A percentile compares a stretch with the other conserved stretches of the same genome.
Evolutionary conservation across 306 rosid species (phyloP).

Genomic region (Glycine latifolia): DNA sequence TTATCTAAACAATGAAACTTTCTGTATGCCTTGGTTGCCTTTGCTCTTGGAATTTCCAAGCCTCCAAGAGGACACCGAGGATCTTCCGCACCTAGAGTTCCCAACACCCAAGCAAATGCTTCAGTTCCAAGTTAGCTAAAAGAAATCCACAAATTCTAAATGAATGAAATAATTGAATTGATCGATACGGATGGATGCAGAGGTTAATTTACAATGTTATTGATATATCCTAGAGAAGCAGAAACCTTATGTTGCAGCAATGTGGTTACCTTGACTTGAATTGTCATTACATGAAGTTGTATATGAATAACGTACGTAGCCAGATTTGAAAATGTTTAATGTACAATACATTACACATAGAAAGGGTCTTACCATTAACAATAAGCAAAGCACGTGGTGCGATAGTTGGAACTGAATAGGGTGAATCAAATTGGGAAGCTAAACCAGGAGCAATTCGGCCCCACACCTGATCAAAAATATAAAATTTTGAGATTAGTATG

Average conservation of each 20-base stretch:
- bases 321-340: constrained; percentile 16
- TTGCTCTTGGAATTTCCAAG: constrained; percentile 54
- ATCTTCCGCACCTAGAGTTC: constrained; percentile 79
- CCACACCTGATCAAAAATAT: constrained; percentile 74
- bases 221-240: constrained; percentile 26
- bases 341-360: not conserved
- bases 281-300: constrained; percentile 22
- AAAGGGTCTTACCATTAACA: constrained; percentile 65
- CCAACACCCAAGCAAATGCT: constrained; percentile 29
- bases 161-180: constrained; percentile 16
- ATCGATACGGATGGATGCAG: not conserved
- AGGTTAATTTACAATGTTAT: constrained; percentile 8
- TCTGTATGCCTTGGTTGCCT: constrained; percentile 56
- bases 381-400: constrained; percentile 89
- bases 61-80: constrained; percentile 78
- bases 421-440: constrained; percentile 77
- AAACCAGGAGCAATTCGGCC: constrained; percentile 92
- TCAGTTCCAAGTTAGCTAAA: constrained; percentile 39
- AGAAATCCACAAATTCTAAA: constrained; percentile 10
- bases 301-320: constrained; percentile 15
- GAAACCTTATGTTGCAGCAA: constrained; percentile 1
- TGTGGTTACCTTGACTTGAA: constrained; percentile 10
- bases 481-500: constrained; percentile 22
- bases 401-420: constrained; percentile 70
- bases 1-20: constrained; percentile 51